Conservation (phyloP, 116 monocot genomes). For the Phalaenopsis hybrid region DNA sequence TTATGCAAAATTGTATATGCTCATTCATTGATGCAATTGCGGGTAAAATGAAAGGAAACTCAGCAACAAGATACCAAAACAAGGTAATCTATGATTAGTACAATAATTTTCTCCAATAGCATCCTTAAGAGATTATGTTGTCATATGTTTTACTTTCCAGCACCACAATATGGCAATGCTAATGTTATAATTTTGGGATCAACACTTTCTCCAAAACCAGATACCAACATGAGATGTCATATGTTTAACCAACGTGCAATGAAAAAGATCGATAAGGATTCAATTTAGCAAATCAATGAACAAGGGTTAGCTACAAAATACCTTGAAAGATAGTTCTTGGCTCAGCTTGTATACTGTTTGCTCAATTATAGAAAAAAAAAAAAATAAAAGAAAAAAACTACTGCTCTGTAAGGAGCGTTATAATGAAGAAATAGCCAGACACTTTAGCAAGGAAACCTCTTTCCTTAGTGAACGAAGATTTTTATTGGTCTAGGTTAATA, state of each 20-base stretch:
- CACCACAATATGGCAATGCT: neutral
- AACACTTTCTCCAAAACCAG: too few species aligned
- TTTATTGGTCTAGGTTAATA: too few species aligned
- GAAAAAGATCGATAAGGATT: neutral
- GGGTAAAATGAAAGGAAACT: neutral
- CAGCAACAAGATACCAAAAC: neutral
- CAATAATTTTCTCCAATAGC: neutral
- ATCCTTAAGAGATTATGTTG: neutral
- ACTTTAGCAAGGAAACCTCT: too few species aligned
- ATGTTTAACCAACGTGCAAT: neutral
- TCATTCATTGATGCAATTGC: neutral
- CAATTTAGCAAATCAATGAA: neutral
- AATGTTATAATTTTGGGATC: too few species aligned
- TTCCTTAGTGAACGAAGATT: too few species aligned
- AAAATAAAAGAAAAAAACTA: neutral
- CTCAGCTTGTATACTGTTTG: neutral
- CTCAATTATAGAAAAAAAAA: neutral
- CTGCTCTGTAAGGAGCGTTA: neutral
- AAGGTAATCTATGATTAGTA: neutral
- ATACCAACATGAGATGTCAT: too few species aligned
- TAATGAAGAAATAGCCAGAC: too few species aligned
- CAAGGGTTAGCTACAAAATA: neutral
- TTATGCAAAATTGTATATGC: conserved; percentile 1
- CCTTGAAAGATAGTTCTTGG: neutral
- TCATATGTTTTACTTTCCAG: neutral